Percentiles rank a stretch among this genome's conserved stretches.
Evolutionary conservation across 768 basidiomycete genomes (phyloP).

Genomic region (Cyclocybe aegerita): DNA sequence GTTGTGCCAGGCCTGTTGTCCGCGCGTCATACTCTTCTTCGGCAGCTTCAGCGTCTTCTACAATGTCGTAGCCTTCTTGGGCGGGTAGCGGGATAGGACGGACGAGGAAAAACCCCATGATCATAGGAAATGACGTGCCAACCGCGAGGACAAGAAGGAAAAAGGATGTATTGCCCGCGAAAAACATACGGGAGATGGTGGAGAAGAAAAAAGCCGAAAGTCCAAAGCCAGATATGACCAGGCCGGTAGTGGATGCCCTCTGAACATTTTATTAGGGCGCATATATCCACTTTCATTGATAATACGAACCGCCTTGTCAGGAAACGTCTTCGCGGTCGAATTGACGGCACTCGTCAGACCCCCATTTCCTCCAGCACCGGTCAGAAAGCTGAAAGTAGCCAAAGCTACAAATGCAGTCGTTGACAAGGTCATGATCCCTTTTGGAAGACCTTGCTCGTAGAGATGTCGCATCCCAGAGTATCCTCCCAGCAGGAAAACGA

Average conservation of each 20-base stretch:
- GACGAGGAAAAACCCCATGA: conserved; percentile 74
- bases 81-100: conserved; percentile 63
- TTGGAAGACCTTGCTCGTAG: conserved; percentile 54
- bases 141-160: conserved; percentile 75
- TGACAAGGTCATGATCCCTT: conserved; percentile 34
- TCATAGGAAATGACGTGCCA: conserved; percentile 79
- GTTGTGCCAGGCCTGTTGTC: conserved; percentile 11
- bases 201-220: conserved; percentile 92
- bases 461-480: conserved; percentile 74
- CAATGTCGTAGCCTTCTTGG: conserved; percentile 22
- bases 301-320: conserved; percentile 59
- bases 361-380: conserved; percentile 75
- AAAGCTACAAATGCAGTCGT: conserved; percentile 48
- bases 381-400: conserved; percentile 64
- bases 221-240: conserved; percentile 86
- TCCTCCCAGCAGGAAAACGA: conserved; percentile 61
- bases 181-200: conserved; percentile 66
- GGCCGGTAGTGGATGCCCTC: conserved; percentile 74
- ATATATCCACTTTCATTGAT: not conserved
- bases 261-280: conserved; percentile 23
- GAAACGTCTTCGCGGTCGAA: conserved; percentile 80
- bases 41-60: conserved; percentile 14
- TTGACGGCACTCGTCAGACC: conserved; percentile 75
- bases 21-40: conserved; percentile 15
- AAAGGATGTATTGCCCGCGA: conserved; percentile 74